A percentile compares a stretch with the other conserved stretches of the same genome.
Evolutionary conservation across 352 stramenopile species (phyloP).

Genomic region (Phytophthora tubulina): DNA sequence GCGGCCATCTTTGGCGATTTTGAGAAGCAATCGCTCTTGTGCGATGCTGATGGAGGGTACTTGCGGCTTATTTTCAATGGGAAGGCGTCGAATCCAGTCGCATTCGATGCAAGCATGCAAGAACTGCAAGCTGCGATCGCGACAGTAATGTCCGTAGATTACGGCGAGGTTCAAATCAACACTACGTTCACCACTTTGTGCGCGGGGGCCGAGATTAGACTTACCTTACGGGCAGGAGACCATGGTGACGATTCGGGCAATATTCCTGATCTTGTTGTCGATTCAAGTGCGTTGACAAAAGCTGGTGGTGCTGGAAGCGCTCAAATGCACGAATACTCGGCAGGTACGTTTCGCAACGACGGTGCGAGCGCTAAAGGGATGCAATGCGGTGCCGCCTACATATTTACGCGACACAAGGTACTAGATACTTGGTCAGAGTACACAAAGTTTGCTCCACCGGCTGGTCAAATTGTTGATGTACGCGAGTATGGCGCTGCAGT

Average conservation of each 20-base stretch:
- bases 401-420: constrained; percentile 54
- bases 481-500: constrained; percentile 71
- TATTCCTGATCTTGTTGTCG: constrained; percentile 64
- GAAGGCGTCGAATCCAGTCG: constrained; percentile 60
- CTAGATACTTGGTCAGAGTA: constrained; percentile 63
- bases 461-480: constrained; percentile 46
- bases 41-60: constrained; percentile 76
- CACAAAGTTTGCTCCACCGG: constrained; percentile 63
- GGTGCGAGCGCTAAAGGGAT: constrained; percentile 67
- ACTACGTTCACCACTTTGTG: constrained; percentile 68
- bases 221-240: constrained; percentile 66
- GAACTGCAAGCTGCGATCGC: constrained; percentile 65
- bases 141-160: constrained; percentile 63
- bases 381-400: constrained; percentile 76
- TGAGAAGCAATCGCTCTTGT: constrained; percentile 78
- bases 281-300: constrained; percentile 57
- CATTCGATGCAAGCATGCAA: constrained; percentile 65
- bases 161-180: constrained; percentile 59
- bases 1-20: constrained; percentile 78
- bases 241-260: constrained; percentile 66
- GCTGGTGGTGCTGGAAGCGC: constrained; percentile 36
- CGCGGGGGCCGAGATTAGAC: constrained; percentile 54
- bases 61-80: constrained; percentile 73
- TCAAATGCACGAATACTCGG: constrained; percentile 63
- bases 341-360: constrained; percentile 71